Evolutionary conservation across 345 rosid genomes (phyloP).

Genomic region (Lepidium sativum): DNA sequence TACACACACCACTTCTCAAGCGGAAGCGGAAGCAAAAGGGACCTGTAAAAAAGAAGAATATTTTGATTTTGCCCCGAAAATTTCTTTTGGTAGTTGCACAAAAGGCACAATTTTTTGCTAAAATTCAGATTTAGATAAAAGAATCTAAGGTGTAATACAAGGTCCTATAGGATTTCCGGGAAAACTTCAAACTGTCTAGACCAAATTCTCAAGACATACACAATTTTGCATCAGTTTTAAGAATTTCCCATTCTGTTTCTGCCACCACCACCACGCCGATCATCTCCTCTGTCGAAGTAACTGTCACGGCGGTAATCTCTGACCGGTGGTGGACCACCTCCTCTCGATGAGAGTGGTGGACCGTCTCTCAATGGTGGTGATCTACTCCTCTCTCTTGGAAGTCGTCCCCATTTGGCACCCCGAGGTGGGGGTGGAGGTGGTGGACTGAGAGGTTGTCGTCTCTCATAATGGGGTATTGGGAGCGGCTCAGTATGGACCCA

Average conservation of each 20-base stretch:
- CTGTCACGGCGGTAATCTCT: conserved; percentile 51
- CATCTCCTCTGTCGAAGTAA: conserved; percentile 50
- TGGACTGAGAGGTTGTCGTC: conserved; percentile 41
- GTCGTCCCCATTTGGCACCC: conserved; percentile 54
- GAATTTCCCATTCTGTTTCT: conserved; percentile 48
- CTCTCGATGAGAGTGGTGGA: conserved; percentile 35
- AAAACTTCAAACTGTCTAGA: conserved; percentile 5
- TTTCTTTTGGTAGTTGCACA: neutral
- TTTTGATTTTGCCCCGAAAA: neutral
- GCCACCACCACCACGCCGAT: conserved; percentile 24
- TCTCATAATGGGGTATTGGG: conserved; percentile 50
- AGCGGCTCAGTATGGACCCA: conserved; percentile 47
- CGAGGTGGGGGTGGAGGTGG: conserved; percentile 37
- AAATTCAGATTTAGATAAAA: conserved; percentile 7
- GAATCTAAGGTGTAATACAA: conserved; percentile 13
- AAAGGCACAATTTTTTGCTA: neutral
- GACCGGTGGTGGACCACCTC: conserved; percentile 32
- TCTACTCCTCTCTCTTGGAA: conserved; percentile 72
- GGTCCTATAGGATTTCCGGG: neutral
- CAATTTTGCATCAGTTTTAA: conserved; percentile 15
- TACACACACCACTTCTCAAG: neutral
- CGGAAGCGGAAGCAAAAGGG: neutral
- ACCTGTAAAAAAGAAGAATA: neutral
- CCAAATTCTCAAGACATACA: conserved; percentile 5
- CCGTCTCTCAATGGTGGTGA: conserved; percentile 50